Evolutionary conservation across 164 flowering plant genomes (phyloP), one percentile per base, ranked within the genome.

Genomic region (Kingdonia uniflora): DNA sequence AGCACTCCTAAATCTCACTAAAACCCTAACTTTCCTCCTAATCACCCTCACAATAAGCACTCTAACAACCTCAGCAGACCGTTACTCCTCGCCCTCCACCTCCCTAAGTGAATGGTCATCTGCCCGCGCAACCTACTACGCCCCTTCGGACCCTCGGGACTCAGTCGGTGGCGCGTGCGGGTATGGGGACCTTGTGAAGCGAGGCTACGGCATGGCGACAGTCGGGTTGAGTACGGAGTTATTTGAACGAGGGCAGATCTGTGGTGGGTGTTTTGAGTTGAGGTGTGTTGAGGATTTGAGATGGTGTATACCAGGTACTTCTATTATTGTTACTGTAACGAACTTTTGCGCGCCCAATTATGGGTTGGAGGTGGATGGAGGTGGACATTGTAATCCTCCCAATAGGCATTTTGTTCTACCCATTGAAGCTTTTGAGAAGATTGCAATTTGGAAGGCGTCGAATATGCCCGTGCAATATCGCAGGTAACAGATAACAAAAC

Each of bases 381-480:
- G 95, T 0, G 98, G 96, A 5, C 71, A 66, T 51, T 88, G 99
- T 58, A 92, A 88, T 60, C 84, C 88, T 35, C 96, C 95, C 1
- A 92, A 86, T 54, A 65, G 71, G 38, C 95, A 92, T 52, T 86
- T 92, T 43, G 87, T 85, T 2, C 71, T 88, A 14, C 95, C 95
- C 7, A 88, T 92, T 49, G 87, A 87, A 47, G 91, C 91, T 2
- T 92, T 85, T 46, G 96, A 92, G 77, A 92, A 86, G 73, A 86
- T 92, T 59, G 99, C 95, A 1, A 65, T 84, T 42, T 92, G 99
- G 99, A 88, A 88, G 61, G 99, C 95, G 42, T 84, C 81, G 5
- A 86, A 85, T 60, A 84, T 92, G 95, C 91, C 95, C 37, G 75
- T 92, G 15, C 91, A 77, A 71, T 92, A 86, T 50, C 77, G 96